phyloP scores from a whole-genome alignment of 148 eudicot species.

The Cornus kousa region DNA sequence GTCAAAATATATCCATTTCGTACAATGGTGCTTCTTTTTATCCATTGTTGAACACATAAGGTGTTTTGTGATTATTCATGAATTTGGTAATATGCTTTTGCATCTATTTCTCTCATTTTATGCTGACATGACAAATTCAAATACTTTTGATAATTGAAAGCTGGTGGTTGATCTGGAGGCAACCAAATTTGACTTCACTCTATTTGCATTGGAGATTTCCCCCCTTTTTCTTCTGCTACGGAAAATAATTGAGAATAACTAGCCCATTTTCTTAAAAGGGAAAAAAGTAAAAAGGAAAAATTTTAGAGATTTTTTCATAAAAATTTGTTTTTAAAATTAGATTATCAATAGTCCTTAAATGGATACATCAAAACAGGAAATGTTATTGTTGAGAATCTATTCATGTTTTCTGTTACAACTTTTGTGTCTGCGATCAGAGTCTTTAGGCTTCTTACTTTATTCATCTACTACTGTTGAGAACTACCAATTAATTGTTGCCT shows the following conservation, averaged over 20 bases:
- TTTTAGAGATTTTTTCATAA: neutral
- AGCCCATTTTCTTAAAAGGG: neutral
- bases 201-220: neutral
- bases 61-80: neutral
- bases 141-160: neutral
- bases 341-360: neutral
- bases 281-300: neutral
- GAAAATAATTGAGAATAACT: neutral
- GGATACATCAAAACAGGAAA: neutral
- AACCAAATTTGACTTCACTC: neutral
- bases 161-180: neutral
- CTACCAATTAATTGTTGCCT: neutral
- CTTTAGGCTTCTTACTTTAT: neutral
- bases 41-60: neutral
- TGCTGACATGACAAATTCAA: neutral
- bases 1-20: neutral
- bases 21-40: neutral
- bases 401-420: neutral
- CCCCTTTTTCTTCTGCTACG: neutral
- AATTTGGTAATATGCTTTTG: neutral
- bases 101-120: neutral
- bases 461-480: neutral
- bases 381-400: neutral
- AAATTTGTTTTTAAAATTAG: neutral
- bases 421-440: neutral